Base-by-base conservation (phyloP, 768 basidiomycete genomes). In the Termitomyces sp. region DNA sequence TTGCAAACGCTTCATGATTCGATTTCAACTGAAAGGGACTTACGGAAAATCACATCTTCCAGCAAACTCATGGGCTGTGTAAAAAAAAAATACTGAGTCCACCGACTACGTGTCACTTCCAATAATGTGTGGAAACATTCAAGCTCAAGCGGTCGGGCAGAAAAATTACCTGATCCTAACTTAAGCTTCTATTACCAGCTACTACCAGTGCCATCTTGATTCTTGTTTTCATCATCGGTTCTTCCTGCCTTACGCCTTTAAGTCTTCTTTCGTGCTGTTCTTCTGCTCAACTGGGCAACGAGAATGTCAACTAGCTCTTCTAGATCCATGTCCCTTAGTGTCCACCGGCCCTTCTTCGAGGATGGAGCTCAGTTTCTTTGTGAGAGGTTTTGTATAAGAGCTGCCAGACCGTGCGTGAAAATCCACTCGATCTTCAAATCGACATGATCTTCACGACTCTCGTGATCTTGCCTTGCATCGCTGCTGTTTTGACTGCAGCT, bases 401-500 rank as follows among this genome's bases (percentile, higher is more conserved):
- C 33, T 38, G 35, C 4, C 35, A 58, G 5, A n/a, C 22, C 5
- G 16, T 35, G 13, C 22, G 20, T 28, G 36, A 35, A 40, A 28
- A 24, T 18, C n/a, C 16, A 11, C 16, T 7, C 2, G 3, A 55
- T 22, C 11, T 13, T 32, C 28, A 5, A 36, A 15, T 20, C 24
- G 48, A 24, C 32, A 64, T 57, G 60, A 32, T 54, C 12, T 28
- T 39, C 4, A 22, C 28, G 5, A 33, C 46, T 18, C 44, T 55
- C 13, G 40, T 12, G 18, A 32, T 55, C 7, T 20, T 44, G n/a
- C n/a, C 16, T 33, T 11, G 24, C 24, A 32, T 44, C 3, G 18
- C 24, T 4, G 18, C 24, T 40, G 46, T 36, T 15, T 33, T 45
- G 58, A 40, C 63, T 46, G 42, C 57, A 12, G 60, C 66, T 57